Evolutionary conservation across 495 filamentous ascomycete species (phyloP).

Genomic region (Neurospora sp.): DNA sequence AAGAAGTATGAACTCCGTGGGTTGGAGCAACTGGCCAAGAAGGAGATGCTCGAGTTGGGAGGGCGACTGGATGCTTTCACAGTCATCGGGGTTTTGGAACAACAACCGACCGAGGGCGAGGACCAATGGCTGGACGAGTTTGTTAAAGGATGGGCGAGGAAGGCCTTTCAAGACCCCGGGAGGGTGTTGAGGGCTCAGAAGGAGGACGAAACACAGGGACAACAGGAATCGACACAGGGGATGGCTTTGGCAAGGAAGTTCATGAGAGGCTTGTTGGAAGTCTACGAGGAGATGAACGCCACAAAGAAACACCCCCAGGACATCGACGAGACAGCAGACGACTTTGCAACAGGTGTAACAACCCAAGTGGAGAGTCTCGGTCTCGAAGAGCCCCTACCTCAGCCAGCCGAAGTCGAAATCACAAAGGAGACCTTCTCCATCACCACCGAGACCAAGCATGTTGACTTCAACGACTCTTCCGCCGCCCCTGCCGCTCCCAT

Average conservation of each 20-base stretch:
- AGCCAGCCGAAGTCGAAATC: background rate
- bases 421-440: background rate
- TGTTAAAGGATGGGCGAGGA: background rate
- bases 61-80: background rate
- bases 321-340: background rate
- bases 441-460: background rate
- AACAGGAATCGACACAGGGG: background rate
- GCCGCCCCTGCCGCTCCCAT: background rate
- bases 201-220: background rate
- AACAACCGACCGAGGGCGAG: background rate
- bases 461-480: background rate
- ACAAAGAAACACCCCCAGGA: background rate
- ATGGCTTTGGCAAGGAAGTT: background rate
- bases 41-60: slow-evolving; percentile 1
- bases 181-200: background rate
- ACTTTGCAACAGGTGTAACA: background rate
- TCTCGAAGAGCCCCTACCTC: background rate
- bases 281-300: background rate
- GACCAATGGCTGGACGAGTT: background rate
- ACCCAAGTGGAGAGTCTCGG: background rate
- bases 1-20: slow-evolving; percentile 3
- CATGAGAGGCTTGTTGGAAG: background rate
- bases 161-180: background rate
- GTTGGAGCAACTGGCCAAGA: slow-evolving; percentile 8
- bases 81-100: background rate